Evolutionary conservation across 2,329 filamentous ascomycete species (phyloP), one percentile per base, ranked within the genome.

Genomic region (Colletotrichum tropicicola): DNA sequence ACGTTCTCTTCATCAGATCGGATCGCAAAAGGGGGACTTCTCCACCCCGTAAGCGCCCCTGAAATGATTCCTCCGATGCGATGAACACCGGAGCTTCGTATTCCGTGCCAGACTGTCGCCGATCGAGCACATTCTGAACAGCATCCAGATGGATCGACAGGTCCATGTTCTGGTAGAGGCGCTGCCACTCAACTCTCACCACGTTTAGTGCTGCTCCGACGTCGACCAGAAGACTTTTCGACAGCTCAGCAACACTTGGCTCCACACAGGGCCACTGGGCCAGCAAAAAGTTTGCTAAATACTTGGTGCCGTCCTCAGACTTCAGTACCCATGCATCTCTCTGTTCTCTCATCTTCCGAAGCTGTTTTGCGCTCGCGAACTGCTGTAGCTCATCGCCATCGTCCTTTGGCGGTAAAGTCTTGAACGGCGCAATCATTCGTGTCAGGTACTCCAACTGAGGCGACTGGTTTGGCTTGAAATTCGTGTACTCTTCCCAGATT

Each of bases 131-230:
- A 0, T 47, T 6, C 55, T 88, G 83, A 0, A 85, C 78, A 25
- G 77, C 44, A 9, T 74, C 58, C 1, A 87, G 63, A 67, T 87
- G 82, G 0, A 71, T 43, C 0, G 75, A 79, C 1, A 88, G 74
- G 27, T 83, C 76, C 9, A 77, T 65, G 45, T 89, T 89, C 5
- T 79, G 75, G n/a, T 76, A 80, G 0, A 86, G 68, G 0, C 81
- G 78, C 5, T 73, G 66, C 85, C 85, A 89, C 53, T 86, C 81
- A 0, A 77, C 77, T 0, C 69, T 66, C 13, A 88, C 70, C 0
- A 71, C 68, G 0, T 74, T 68, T 2, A 86, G 37, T 3, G 83
- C 84, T 10, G 72, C 65, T 0, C 65, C 37, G 6, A 77, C 21
- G 63, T 85, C 70, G 1, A 88, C 27, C 3, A 79, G 48, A 4